Conservation (phyloP, 495 filamentous ascomycete genomes). For the Neurospora tetrasperma region DNA sequence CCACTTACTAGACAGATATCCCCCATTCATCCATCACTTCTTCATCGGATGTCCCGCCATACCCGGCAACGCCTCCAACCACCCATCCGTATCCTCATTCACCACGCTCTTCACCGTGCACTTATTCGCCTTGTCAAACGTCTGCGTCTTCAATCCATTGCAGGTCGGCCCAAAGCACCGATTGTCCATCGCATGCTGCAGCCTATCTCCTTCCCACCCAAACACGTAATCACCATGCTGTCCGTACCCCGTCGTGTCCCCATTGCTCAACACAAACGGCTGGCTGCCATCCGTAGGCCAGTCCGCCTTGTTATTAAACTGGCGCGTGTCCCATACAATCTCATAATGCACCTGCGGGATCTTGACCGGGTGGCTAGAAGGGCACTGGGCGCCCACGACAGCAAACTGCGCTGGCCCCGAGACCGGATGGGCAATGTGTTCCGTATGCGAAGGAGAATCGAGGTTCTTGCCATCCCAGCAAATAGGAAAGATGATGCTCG, state of each 20-base stretch:
- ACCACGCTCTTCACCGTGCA: slow-evolving; percentile 32
- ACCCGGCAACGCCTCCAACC: slow-evolving; percentile 13
- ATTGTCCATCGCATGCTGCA: slow-evolving; percentile 43
- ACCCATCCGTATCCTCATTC: slow-evolving; percentile 35
- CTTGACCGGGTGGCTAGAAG: slow-evolving; percentile 35
- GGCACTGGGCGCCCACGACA: slow-evolving; percentile 32
- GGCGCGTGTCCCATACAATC: slow-evolving; percentile 39
- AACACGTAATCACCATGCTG: slow-evolving; percentile 44
- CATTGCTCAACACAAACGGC: slow-evolving; percentile 38
- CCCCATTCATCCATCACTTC: background rate
- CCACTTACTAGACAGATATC: too few relatives aligned
- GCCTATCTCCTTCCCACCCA: slow-evolving; percentile 38
- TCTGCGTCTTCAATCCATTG: slow-evolving; percentile 26
- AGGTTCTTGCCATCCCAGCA: slow-evolving; percentile 47
- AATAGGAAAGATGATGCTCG: slow-evolving; percentile 41
- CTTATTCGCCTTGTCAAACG: slow-evolving; percentile 23
- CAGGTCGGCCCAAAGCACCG: slow-evolving; percentile 31
- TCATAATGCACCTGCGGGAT: slow-evolving; percentile 44
- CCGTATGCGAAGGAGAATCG: slow-evolving; percentile 39
- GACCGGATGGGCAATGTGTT: slow-evolving; percentile 36
- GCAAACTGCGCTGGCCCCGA: slow-evolving; percentile 38
- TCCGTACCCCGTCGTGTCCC: slow-evolving; percentile 24
- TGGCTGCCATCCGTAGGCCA: slow-evolving; percentile 39
- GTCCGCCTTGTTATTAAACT: slow-evolving; percentile 33
- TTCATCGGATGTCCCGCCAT: background rate